phyloP scores from a whole-genome alignment of 1,139 yeast species.

The Hanseniaspora sp. region DNA sequence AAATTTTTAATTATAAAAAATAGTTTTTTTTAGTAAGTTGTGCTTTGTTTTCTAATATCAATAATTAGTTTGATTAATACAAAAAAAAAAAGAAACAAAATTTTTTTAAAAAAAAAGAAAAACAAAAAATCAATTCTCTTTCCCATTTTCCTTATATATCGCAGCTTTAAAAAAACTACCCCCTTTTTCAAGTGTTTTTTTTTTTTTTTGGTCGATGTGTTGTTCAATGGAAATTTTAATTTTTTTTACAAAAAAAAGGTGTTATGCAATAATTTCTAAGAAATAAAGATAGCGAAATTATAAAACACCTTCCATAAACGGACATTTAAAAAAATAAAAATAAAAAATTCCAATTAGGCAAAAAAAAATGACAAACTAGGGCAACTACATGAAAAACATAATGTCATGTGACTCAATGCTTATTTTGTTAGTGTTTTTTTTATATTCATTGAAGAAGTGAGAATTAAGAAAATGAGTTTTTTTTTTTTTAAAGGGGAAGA shows the following conservation, averaged over 20 bases:
- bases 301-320: not conserved
- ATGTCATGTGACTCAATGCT: not conserved
- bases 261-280: not conserved
- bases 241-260: not conserved
- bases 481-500: not conserved
- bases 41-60: not conserved
- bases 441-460: not conserved
- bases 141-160: slow-evolving; percentile 1
- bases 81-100: too few species aligned
- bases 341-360: not conserved
- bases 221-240: not conserved
- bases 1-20: not conserved
- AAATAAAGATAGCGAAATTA: not conserved
- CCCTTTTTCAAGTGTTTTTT: too few species aligned
- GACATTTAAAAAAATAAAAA: not conserved
- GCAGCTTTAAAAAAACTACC: not conserved
- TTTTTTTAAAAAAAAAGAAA: not conserved
- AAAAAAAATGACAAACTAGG: not conserved
- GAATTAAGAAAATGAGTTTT: too few species aligned
- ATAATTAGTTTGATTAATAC: not conserved
- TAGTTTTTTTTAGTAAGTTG: too few species aligned
- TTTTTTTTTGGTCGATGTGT: not conserved
- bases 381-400: not conserved
- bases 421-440: too few species aligned
- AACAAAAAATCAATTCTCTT: not conserved